These are phyloP conservation scores for Coniella vitis DNA, from an alignment of 2,329 filamentous ascomycete species.

Conservation along the genomic window DNA sequence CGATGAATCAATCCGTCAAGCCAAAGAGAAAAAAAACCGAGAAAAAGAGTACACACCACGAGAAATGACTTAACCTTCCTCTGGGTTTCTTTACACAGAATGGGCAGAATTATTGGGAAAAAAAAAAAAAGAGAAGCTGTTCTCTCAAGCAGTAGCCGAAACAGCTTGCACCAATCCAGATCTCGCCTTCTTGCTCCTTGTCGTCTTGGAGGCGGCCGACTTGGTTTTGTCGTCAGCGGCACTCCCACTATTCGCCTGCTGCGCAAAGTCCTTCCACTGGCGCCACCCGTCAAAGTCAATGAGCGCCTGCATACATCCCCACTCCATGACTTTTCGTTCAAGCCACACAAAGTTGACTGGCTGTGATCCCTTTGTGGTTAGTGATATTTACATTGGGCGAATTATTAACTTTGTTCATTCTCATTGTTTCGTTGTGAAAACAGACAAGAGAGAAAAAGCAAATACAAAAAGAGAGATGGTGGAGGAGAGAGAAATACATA, in stretches of 20 bases:
- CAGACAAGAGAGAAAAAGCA: not conserved
- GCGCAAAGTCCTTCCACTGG: conserved; percentile 83
- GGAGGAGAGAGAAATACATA: conserved; percentile 37
- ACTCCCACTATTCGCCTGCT: conserved; percentile 17
- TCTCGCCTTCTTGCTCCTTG: conserved; percentile 16
- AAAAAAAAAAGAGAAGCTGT: not conserved
- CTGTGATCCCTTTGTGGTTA: conserved; percentile 42
- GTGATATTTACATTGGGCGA: conserved; percentile 16
- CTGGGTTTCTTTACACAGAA: too few relatives aligned
- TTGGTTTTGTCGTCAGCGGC: conserved; percentile 18
- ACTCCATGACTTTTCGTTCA: conserved; percentile 96
- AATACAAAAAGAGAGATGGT: not conserved
- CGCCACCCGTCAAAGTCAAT: conserved; percentile 99
- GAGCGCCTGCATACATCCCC: conserved; percentile 98
- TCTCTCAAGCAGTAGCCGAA: conserved; percentile 8
- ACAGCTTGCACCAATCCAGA: conserved; percentile 9
- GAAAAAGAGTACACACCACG: not conserved
- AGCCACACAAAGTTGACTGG: conserved; percentile 98
- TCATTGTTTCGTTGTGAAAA: too few relatives aligned
- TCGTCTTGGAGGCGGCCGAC: conserved; percentile 5
- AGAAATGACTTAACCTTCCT: too few relatives aligned
- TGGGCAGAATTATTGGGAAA: too few relatives aligned
- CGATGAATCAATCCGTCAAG: too few relatives aligned
- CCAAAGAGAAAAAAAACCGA: too few relatives aligned
- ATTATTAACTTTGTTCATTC: not conserved